Conservation (phyloP, 2,329 filamentous ascomycete species). For the Colletotrichum sp. region DNA sequence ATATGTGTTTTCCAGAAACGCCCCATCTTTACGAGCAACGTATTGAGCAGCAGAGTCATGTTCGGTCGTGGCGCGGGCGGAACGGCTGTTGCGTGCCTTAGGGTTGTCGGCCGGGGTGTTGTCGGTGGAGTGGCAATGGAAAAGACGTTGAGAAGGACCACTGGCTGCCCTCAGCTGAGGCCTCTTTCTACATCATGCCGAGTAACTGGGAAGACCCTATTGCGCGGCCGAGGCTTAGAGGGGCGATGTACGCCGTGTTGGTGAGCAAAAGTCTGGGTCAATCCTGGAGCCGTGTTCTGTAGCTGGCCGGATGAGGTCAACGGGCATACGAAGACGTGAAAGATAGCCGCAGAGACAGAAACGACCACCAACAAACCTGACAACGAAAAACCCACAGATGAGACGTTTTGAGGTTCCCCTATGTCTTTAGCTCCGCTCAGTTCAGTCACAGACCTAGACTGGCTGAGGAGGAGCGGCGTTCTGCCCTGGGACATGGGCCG, state of each 20-base stretch:
- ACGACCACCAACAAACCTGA: not conserved
- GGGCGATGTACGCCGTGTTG: not conserved
- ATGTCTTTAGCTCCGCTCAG: not conserved
- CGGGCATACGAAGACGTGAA: not conserved
- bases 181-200: not conserved
- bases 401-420: not conserved
- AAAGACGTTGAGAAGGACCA: not conserved
- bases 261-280: not conserved
- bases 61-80: not conserved
- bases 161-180: not conserved
- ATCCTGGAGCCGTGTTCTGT: not conserved
- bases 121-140: not conserved
- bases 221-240: not conserved
- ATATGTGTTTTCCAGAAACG: not conserved
- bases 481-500: not conserved
- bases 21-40: conserved; percentile 14
- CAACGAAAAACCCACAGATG: not conserved
- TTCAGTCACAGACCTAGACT: not conserved
- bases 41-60: conserved; percentile 10
- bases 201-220: not conserved
- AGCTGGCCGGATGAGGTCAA: not conserved
- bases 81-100: conserved; percentile 7
- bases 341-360: not conserved
- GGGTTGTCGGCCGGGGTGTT: not conserved
- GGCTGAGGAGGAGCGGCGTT: not conserved